Evolutionary conservation across 2,329 filamentous ascomycete species (phyloP), one percentile per base, ranked within the genome.

Genomic region (Gnomoniopsis sp.): DNA sequence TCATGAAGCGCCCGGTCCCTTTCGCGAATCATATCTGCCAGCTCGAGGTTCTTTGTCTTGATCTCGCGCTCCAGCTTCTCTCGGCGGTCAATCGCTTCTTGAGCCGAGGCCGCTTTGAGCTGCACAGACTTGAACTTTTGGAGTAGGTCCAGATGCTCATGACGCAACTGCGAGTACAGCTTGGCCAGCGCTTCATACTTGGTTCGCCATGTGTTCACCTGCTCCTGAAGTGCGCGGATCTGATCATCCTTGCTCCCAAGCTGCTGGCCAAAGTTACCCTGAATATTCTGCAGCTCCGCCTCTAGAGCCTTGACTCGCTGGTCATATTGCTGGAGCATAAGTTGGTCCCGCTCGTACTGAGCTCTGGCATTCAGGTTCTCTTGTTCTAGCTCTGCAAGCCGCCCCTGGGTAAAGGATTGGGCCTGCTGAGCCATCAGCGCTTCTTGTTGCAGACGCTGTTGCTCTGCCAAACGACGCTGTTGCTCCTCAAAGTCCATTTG

Each of bases 31-130:
- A 99, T 98, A 72, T 98, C 92, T 34, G 95, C 95, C 62, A 99
- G 77, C 74, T 99, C 95, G n/a, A 99, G 79, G 71, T 99, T 99
- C 84, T 99, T 99, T 33, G 93, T 97, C 84, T 99, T 99, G 72
- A 99, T 89, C 76, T 99, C 95, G 36, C 93, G 89, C 77, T 98
- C 92, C 54, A 99, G 82, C 79, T 96, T 96, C 77, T 99, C 95
- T 10, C 93, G 88, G 66, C 85, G 88, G 58, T 98, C 95, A 63
- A 98, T 96, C 1, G 95, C 95, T 76, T 99, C 95, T 71, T 98
- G 93, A 0, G 95, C 95, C 6, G 93, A 98, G 17, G 93, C 92
- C 1, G 95, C 95, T 80, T 98, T 99, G 63, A 98, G 82, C 73
- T 98, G 96, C 41, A 97, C 90, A 7, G 88, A 82, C 82, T 99